These are phyloP conservation scores for Gryganskiella cystojenkinii DNA, from an alignment of 192 early-diverging fungal species.

Conservation along the genomic window DNA sequence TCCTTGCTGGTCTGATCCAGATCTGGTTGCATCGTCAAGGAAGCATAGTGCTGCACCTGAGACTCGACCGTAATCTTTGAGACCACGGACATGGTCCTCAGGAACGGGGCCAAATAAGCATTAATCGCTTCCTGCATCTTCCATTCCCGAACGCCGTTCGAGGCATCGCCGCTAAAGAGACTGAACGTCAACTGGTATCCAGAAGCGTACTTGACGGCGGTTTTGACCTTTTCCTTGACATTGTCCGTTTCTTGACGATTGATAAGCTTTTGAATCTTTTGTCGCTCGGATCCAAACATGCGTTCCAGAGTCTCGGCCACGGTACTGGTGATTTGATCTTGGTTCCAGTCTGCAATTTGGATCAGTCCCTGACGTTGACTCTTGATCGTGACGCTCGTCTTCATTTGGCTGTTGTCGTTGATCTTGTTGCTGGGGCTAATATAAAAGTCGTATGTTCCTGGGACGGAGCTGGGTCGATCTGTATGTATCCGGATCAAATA, in stretches of 20 bases:
- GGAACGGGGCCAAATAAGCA: constrained; percentile 76
- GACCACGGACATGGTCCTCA: constrained; percentile 72
- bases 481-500: not conserved
- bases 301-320: constrained; percentile 27
- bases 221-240: constrained; percentile 64
- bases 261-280: constrained; percentile 22
- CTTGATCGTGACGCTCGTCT: constrained; percentile 20
- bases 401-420: not conserved
- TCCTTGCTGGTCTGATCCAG: constrained; percentile 42
- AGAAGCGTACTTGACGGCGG: constrained; percentile 84
- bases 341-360: constrained; percentile 44
- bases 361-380: constrained; percentile 53
- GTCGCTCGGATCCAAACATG: constrained; percentile 46
- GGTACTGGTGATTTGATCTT: constrained; percentile 40
- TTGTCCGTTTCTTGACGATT: constrained; percentile 26
- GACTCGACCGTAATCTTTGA: constrained; percentile 83
- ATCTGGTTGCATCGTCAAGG: constrained; percentile 76
- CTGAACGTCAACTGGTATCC: constrained; percentile 89
- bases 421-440: constrained; percentile 21
- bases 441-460: constrained; percentile 55
- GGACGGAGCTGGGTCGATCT: constrained; percentile 19
- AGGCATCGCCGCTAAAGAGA: constrained; percentile 87
- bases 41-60: constrained; percentile 88
- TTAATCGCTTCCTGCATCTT: constrained; percentile 79
- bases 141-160: constrained; percentile 78